Conservation (phyloP, 768 basidiomycete genomes). For the Inosperma sp. region DNA sequence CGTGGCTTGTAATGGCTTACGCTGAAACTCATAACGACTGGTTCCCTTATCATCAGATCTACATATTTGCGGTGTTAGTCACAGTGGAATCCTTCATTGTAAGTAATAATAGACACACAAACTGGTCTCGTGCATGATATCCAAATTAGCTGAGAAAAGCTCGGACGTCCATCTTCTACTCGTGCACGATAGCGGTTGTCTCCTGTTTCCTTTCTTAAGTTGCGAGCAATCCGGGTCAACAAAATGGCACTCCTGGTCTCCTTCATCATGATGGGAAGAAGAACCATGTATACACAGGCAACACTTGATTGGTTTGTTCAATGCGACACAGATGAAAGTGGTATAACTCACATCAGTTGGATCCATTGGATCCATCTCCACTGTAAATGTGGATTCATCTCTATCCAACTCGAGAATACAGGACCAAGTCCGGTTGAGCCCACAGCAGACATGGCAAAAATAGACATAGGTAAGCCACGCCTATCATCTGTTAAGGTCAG, state of each 20-base stretch:
- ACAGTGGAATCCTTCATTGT: background rate
- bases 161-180: constrained; percentile 58
- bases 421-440: constrained; percentile 34
- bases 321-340: background rate
- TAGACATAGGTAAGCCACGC: constrained; percentile 73
- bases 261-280: constrained; percentile 51
- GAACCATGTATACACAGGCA: constrained; percentile 45
- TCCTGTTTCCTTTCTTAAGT: constrained; percentile 60
- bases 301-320: constrained; percentile 33
- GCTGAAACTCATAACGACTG: constrained; percentile 68
- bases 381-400: constrained; percentile 24
- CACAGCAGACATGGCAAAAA: constrained; percentile 61
- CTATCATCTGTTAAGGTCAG: constrained; percentile 30
- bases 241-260: constrained; percentile 76
- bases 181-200: constrained; percentile 57
- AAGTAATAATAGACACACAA: constrained; percentile 42
- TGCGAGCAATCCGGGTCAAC: constrained; percentile 58
- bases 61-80: background rate
- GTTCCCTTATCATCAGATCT: constrained; percentile 71
- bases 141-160: constrained; percentile 55
- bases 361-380: constrained; percentile 33
- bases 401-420: constrained; percentile 26
- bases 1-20: constrained; percentile 39
- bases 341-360: constrained; percentile 25
- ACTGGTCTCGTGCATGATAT: constrained; percentile 69